These are phyloP conservation scores for Baudoinia panamericana DNA, from an alignment of 495 filamentous ascomycete species.

Conservation along the genomic window DNA sequence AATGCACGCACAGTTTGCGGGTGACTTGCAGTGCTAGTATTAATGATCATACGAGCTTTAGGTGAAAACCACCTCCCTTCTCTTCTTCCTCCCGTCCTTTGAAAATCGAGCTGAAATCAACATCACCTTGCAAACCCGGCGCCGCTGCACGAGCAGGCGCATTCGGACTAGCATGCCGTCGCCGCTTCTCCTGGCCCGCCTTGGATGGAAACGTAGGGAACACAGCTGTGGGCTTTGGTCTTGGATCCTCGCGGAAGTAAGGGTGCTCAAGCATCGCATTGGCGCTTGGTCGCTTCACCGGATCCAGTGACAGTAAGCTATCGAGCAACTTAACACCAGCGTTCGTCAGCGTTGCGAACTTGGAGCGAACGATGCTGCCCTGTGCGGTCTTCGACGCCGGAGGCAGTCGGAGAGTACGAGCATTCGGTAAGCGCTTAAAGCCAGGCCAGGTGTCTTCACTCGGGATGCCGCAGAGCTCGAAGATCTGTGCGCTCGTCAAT, in stretches of 20 bases:
- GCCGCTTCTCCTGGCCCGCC: slow-evolving; percentile 77
- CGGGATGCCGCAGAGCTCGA: slow-evolving; percentile 81
- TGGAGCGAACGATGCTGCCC: slow-evolving; percentile 42
- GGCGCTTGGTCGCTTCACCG: slow-evolving; percentile 54
- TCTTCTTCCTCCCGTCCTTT: slow-evolving; percentile 59
- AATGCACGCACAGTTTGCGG: no score
- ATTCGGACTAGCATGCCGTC: slow-evolving; percentile 61
- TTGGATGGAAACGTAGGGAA: slow-evolving; percentile 68
- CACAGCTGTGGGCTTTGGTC: slow-evolving; percentile 65
- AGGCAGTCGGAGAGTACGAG: slow-evolving; percentile 70
- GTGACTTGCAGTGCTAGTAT: not conserved
- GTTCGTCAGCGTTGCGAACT: slow-evolving; percentile 69
- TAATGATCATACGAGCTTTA: slow-evolving; percentile 44
- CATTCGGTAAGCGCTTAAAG: slow-evolving; percentile 81
- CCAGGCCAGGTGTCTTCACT: slow-evolving; percentile 74
- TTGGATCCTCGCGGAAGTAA: slow-evolving; percentile 83
- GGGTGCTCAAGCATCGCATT: slow-evolving; percentile 58
- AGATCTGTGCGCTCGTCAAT: slow-evolving; percentile 42
- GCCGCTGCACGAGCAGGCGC: slow-evolving; percentile 75
- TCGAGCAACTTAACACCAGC: slow-evolving; percentile 59
- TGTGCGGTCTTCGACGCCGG: slow-evolving; percentile 20
- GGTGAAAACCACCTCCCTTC: slow-evolving; percentile 64
- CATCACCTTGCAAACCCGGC: slow-evolving; percentile 45
- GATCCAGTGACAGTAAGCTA: slow-evolving; percentile 61
- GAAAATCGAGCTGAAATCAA: slow-evolving; percentile 74